These are phyloP conservation scores for Ustilago shanxiensis DNA, from an alignment of 1,284 basidiomycete species.

Conservation along the genomic window DNA sequence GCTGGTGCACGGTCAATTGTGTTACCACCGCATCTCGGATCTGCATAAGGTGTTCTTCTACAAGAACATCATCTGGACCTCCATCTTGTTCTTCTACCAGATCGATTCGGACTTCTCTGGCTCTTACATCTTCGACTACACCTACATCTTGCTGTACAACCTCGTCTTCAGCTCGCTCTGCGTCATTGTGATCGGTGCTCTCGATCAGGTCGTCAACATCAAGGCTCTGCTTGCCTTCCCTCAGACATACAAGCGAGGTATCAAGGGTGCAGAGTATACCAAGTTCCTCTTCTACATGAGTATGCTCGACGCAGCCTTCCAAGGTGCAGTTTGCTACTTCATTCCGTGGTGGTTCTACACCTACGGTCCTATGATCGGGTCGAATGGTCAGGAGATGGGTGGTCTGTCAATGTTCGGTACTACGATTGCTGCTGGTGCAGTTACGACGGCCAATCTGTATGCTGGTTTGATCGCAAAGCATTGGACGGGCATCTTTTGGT, in stretches of 20 bases:
- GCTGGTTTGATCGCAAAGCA: constrained; percentile 57
- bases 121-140: constrained; percentile 95
- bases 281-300: constrained; percentile 91
- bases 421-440: constrained; percentile 86
- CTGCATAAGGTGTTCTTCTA: constrained; percentile 82
- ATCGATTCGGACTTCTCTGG: constrained; percentile 91
- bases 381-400: constrained; percentile 70
- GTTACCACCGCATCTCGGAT: constrained; percentile 94
- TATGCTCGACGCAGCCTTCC: constrained; percentile 93
- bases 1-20: constrained; percentile 95
- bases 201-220: constrained; percentile 95
- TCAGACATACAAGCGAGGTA: constrained; percentile 91
- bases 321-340: constrained; percentile 90
- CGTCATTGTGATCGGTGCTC: constrained; percentile 91
- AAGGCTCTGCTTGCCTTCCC: constrained; percentile 90
- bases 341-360: constrained; percentile 85
- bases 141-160: constrained; percentile 76
- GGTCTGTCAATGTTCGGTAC: constrained; percentile 88
- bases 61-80: constrained; percentile 77
- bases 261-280: constrained; percentile 92
- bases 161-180: constrained; percentile 93
- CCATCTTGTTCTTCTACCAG: constrained; percentile 94
- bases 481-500: constrained; percentile 61
- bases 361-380: constrained; percentile 69
- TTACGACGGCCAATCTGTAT: constrained; percentile 81